Conservation (phyloP, 768 basidiomycete species). For the Coprinopsis strossmayeri region DNA sequence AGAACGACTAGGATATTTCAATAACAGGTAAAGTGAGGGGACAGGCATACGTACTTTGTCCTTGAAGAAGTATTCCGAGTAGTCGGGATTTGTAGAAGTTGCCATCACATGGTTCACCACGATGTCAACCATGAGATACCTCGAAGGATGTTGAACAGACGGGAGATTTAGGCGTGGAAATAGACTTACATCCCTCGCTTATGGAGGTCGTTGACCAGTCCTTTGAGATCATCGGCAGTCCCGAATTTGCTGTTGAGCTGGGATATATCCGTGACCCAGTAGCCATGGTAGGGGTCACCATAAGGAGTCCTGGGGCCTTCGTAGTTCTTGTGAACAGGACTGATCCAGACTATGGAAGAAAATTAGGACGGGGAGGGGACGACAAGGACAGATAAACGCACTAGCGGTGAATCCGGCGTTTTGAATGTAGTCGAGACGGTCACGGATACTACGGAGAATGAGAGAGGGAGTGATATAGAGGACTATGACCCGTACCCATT, state of each 20-base stretch:
- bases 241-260: conserved; percentile 69
- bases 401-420: conserved; percentile 77
- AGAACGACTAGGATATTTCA: conserved; percentile 39
- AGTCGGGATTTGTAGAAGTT: conserved; percentile 53
- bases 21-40: not conserved
- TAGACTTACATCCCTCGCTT: conserved; percentile 56
- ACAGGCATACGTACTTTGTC: conserved; percentile 35
- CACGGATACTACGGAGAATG: conserved; percentile 37
- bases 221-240: conserved; percentile 63
- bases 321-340: conserved; percentile 75
- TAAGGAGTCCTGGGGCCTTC: conserved; percentile 64
- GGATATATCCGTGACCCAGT: conserved; percentile 71
- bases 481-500: conserved; percentile 36
- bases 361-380: not conserved
- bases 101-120: conserved; percentile 87
- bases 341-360: conserved; percentile 62
- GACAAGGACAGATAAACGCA: conserved; percentile 19
- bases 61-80: conserved; percentile 64
- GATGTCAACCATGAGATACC: conserved; percentile 81
- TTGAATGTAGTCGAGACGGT: conserved; percentile 83
- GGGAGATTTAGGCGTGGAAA: conserved; percentile 3
- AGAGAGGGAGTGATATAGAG: not conserved
- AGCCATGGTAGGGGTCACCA: conserved; percentile 82
- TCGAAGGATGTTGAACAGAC: conserved; percentile 11
- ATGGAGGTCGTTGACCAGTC: conserved; percentile 61